A percentile compares a stretch with the other conserved stretches of the same genome.
Conservation (phyloP, 257 asterid species). For the Solanum chilense region DNA sequence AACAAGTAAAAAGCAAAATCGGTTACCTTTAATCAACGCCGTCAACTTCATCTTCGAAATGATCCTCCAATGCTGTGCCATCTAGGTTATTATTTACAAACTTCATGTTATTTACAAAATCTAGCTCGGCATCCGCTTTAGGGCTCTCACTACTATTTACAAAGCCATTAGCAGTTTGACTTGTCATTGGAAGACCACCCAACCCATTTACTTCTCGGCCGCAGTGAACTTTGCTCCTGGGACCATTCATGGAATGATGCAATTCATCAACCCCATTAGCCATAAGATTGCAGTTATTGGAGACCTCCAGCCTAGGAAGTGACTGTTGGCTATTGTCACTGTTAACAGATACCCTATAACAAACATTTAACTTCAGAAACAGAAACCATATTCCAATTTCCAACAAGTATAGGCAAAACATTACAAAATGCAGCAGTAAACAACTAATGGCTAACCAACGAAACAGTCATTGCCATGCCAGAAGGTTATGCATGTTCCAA, state of each 20-base stretch:
- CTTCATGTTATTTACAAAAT: conserved; percentile 52
- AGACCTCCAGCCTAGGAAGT: conserved; percentile 21
- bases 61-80: conserved; percentile 35
- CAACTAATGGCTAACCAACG: background rate
- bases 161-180: conserved; percentile 27
- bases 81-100: conserved; percentile 47
- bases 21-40: conserved; percentile 46
- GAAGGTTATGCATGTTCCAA: background rate
- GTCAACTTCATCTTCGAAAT: conserved; percentile 17
- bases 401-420: background rate
- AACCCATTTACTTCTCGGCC: conserved; percentile 17
- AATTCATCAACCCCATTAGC: conserved; percentile 22
- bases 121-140: conserved; percentile 16
- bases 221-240: conserved; percentile 17
- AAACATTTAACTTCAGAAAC: background rate
- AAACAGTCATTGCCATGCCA: background rate
- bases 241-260: conserved; percentile 20
- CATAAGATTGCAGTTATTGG: conserved; percentile 20
- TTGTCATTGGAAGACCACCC: conserved; percentile 29
- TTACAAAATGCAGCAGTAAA: background rate
- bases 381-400: background rate
- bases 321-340: conserved; percentile 20
- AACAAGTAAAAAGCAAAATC: background rate
- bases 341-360: conserved; percentile 22
- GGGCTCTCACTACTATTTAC: conserved; percentile 49